phyloP scores from a whole-genome alignment of 441 rosid genomes.

The Manihot esculenta region DNA sequence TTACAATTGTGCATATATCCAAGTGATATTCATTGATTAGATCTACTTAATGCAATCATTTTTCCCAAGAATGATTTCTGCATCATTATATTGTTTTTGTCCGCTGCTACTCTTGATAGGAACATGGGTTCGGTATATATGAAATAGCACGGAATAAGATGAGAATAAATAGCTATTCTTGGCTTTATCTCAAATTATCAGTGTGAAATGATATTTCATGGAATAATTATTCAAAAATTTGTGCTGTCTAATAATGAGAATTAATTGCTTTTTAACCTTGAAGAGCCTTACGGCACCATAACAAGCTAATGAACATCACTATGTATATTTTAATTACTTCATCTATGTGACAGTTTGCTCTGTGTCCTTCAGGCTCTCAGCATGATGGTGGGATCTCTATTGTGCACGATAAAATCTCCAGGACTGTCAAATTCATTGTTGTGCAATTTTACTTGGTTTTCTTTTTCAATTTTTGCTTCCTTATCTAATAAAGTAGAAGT shows the following conservation, averaged over 20 bases:
- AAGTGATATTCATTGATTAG: neutral
- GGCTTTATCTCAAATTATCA: too few relatives aligned
- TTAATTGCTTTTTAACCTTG: neutral
- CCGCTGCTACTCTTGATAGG: neutral
- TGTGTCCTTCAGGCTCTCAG: neutral
- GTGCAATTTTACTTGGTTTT: constrained; percentile 16
- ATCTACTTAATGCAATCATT: neutral
- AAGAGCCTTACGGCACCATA: neutral
- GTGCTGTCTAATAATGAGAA: neutral
- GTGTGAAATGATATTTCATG: too few relatives aligned
- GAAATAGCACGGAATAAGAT: too few relatives aligned
- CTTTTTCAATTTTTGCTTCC: constrained; percentile 1
- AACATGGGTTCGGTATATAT: too few relatives aligned
- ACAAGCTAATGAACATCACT: neutral
- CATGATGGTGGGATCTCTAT: neutral
- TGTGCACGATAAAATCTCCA: neutral
- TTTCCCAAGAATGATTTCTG: neutral
- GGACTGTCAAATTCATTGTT: neutral
- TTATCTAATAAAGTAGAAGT: constrained; percentile 16
- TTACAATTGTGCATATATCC: neutral
- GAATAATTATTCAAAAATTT: too few relatives aligned
- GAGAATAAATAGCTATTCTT: too few relatives aligned
- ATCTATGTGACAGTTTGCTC: neutral
- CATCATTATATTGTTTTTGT: neutral
- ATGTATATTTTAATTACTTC: neutral